These are phyloP conservation scores for Xylaria nigripes DNA, from an alignment of 495 filamentous ascomycete genomes.

Conservation along the genomic window DNA sequence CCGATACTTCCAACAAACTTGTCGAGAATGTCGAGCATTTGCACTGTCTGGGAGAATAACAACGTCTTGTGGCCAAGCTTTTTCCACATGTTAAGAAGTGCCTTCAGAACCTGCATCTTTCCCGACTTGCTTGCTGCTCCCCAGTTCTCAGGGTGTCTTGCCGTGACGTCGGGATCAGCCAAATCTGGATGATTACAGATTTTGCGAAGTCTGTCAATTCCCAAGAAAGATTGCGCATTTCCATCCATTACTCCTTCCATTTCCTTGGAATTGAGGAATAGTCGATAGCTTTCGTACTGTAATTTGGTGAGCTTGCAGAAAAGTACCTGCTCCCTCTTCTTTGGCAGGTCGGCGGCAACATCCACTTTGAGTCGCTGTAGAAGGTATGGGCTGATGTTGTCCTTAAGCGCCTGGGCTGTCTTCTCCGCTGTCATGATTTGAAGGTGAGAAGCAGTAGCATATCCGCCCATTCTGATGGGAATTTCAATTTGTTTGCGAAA, in stretches of 20 bases:
- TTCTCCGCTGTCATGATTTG: slow-evolving; percentile 86
- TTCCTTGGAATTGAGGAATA: slow-evolving; percentile 74
- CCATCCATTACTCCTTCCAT: slow-evolving; percentile 68
- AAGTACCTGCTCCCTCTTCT: slow-evolving; percentile 90
- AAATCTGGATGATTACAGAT: slow-evolving; percentile 97
- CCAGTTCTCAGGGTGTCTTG: slow-evolving; percentile 59
- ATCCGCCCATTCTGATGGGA: slow-evolving; percentile 84
- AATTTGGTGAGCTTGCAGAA: slow-evolving; percentile 82
- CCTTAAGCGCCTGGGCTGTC: slow-evolving; percentile 84
- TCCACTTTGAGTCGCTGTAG: slow-evolving; percentile 92
- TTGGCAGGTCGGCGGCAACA: slow-evolving; percentile 83
- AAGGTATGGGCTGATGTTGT: slow-evolving; percentile 83
- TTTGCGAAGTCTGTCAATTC: slow-evolving; percentile 86
- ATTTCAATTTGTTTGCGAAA: slow-evolving; percentile 88
- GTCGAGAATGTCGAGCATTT: slow-evolving; percentile 91
- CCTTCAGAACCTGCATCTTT: slow-evolving; percentile 90
- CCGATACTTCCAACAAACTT: slow-evolving; percentile 58
- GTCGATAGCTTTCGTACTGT: slow-evolving; percentile 68
- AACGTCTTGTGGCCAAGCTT: slow-evolving; percentile 81
- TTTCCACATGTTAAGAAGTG: slow-evolving; percentile 78
- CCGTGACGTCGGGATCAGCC: slow-evolving; percentile 51
- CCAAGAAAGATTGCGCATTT: slow-evolving; percentile 70
- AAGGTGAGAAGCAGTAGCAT: slow-evolving; percentile 85
- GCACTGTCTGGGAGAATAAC: slow-evolving; percentile 80
- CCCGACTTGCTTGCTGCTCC: slow-evolving; percentile 69